Evolutionary conservation across 1,139 yeast genomes (phyloP).

Genomic region (Torulaspora globosa): DNA sequence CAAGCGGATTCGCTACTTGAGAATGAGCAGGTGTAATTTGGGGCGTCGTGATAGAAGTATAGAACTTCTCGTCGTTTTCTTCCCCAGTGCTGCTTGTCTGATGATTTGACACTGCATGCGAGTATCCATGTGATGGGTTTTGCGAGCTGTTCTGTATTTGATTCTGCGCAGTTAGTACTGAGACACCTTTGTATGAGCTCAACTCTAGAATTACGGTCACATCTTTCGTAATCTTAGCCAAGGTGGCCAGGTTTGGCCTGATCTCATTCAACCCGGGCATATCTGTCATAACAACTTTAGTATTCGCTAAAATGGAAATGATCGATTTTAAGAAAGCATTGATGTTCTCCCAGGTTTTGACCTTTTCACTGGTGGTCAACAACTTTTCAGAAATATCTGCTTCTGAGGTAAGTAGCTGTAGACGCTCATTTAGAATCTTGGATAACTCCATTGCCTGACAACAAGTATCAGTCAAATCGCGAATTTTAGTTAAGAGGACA

Average conservation of each 20-base stretch:
- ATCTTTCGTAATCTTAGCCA: constrained; percentile 87
- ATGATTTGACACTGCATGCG: constrained; percentile 26
- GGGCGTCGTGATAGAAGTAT: constrained; percentile 19
- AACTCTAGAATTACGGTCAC: constrained; percentile 75
- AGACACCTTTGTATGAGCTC: constrained; percentile 47
- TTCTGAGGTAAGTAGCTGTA: constrained; percentile 41
- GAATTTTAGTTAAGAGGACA: constrained; percentile 58
- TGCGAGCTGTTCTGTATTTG: constrained; percentile 12
- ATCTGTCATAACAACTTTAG: constrained; percentile 77
- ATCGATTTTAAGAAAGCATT: constrained; percentile 78
- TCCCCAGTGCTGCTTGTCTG: constrained; percentile 15
- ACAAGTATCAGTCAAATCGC: constrained; percentile 77
- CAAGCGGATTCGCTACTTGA: constrained; percentile 24
- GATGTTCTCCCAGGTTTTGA: constrained; percentile 80
- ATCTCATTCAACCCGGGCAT: constrained; percentile 76
- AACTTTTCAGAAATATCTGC: constrained; percentile 43
- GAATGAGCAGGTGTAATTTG: constrained; percentile 26
- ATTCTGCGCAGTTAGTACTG: constrained; percentile 20
- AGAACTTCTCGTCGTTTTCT: constrained; percentile 8
- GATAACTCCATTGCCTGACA: constrained; percentile 77
- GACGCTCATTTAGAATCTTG: constrained; percentile 55
- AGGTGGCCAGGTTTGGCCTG: constrained; percentile 69
- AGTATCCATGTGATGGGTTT: constrained; percentile 18
- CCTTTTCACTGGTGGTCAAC: constrained; percentile 52
- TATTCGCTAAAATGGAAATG: constrained; percentile 75